A percentile compares a stretch with the other conserved stretches of the same genome.
These are phyloP conservation scores for Saccharomycopsis selenospora DNA, from an alignment of 805 yeast genomes.

Conservation along the genomic window DNA sequence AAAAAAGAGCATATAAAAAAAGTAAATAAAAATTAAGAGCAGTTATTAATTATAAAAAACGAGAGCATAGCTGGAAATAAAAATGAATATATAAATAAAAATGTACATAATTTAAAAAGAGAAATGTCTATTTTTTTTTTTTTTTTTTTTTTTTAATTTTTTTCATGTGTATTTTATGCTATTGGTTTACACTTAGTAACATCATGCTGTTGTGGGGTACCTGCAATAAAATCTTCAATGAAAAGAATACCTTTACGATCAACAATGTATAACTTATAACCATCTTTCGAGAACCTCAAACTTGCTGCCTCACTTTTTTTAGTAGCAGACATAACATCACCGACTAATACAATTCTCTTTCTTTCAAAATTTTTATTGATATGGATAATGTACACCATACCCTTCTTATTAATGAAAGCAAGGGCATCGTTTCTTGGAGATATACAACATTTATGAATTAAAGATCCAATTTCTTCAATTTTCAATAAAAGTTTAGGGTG, in stretches of 20 bases:
- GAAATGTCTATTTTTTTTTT: too few relatives aligned
- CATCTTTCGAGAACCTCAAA: constrained; percentile 67
- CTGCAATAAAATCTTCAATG: constrained; percentile 84
- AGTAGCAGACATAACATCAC: constrained; percentile 72
- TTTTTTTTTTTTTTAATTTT: background rate
- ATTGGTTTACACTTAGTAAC: constrained; percentile 36
- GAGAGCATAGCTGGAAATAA: background rate
- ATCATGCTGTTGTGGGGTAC: constrained; percentile 62
- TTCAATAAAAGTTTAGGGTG: constrained; percentile 55
- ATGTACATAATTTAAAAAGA: background rate
- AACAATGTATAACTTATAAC: constrained; percentile 66
- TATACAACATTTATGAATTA: constrained; percentile 63
- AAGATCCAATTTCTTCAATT: constrained; percentile 73
- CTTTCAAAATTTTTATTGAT: constrained; percentile 41
- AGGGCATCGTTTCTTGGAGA: constrained; percentile 85
- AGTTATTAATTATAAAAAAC: too few relatives aligned
- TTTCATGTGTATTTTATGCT: background rate
- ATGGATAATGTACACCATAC: constrained; percentile 57
- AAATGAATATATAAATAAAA: background rate
- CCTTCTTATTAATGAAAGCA: constrained; percentile 74
- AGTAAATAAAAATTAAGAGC: too few relatives aligned
- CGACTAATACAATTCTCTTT: constrained; percentile 55
- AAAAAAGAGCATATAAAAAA: too few relatives aligned
- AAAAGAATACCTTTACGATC: constrained; percentile 78
- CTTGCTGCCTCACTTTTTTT: constrained; percentile 74